Evolutionary conservation across 2,329 filamentous ascomycete species (phyloP), one percentile per base, ranked within the genome.

Genomic region (Penicillium sp.): DNA sequence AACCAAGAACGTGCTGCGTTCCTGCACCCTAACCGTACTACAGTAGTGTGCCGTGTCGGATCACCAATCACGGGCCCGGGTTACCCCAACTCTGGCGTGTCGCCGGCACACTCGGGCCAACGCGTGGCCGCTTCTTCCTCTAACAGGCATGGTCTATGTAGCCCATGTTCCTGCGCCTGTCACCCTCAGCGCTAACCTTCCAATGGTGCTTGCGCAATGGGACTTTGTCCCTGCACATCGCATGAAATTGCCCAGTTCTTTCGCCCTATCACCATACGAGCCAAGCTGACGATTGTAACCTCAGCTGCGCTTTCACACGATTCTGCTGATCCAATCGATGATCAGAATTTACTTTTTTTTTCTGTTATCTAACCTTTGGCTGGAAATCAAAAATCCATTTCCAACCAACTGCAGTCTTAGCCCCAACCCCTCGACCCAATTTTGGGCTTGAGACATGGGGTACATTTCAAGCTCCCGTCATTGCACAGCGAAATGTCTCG

Each of bases 81-180:
- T 56, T 37, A 41, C 10, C 19, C 54, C 11, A 37, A 6, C 33
- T 35, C 41, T 33, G 49, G 51, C 53, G 55, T 57, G 53, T 61
- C 53, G 52, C 54, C 31, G 48, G 44, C 10, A 29, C 52, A 56
- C 52, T 61, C 56, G 56, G 59, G 37, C 58, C 59, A 64, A 43
- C 52, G 45, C 52, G 58, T 58, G 56, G 51, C 55, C 60, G 48
- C 19, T 50, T 27, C 53, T 31, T 61, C 33, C 62, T 58, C 47
- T 35, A 63, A 56, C 47, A 35, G 61, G 60, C 27, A 51, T 57
- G 56, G 61, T 57, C 57, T 13, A 5, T 13, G 29, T 31, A 14
- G 29, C 27, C 10, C 27, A 41, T 35, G 43, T 55, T 55, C 49
- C 44, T 56, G 53, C 45, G 11, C 19, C 22, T 50, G 49, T 55